Evolutionary conservation across 2,329 filamentous ascomycete genomes (phyloP).

Genomic region (Lasiodiplodia theobromae): DNA sequence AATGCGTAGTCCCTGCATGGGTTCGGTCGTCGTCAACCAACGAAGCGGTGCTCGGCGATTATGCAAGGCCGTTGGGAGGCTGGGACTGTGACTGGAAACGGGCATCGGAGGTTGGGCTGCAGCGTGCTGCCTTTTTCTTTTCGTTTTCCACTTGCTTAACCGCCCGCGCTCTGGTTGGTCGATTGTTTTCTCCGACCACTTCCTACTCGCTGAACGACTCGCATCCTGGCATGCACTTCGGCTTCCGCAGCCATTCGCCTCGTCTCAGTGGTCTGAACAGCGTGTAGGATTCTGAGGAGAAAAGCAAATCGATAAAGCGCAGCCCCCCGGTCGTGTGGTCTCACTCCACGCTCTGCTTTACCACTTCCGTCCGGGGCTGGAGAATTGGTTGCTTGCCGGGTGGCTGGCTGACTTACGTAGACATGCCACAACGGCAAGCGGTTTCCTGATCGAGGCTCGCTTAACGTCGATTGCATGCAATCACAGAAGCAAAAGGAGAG

Average conservation of each 20-base stretch:
- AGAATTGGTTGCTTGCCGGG: too few relatives aligned
- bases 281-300: not conserved
- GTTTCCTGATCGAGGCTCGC: too few relatives aligned
- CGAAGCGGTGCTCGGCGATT: constrained; percentile 6
- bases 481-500: not conserved
- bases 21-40: not conserved
- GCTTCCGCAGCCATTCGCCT: not conserved
- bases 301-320: not conserved
- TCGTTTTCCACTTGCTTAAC: too few relatives aligned
- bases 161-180: not conserved
- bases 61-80: constrained; percentile 19
- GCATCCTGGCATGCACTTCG: not conserved
- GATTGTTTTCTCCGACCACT: not conserved
- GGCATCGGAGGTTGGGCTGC: constrained; percentile 4
- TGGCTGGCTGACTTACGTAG: too few relatives aligned
- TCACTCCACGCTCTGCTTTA: not conserved
- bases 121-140: too few relatives aligned
- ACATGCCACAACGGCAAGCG: too few relatives aligned
- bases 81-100: not conserved
- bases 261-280: too few relatives aligned
- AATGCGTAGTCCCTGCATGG: constrained; percentile 15
- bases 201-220: constrained; percentile 3
- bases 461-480: not conserved
- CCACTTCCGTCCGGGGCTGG: not conserved
- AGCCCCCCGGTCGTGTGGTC: not conserved